Conservation (phyloP, 768 basidiomycete genomes). For the Vishniacozyma victoriae region DNA sequence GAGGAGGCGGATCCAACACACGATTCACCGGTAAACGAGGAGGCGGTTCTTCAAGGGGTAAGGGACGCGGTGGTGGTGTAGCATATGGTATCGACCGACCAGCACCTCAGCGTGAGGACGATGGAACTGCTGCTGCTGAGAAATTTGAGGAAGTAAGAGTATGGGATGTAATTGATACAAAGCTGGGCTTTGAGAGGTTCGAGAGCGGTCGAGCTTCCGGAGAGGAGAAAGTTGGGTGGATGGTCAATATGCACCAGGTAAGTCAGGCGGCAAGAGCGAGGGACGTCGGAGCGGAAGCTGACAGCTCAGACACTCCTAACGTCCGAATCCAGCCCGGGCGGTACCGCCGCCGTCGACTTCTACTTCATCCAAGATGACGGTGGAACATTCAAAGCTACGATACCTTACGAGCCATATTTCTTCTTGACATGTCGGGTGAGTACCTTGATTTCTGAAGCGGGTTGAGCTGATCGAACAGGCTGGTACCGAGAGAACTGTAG, state of each 20-base stretch:
- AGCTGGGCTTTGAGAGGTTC: constrained; percentile 75
- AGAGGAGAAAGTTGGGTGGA: constrained; percentile 73
- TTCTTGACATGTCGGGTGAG: constrained; percentile 82
- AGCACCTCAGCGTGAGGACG: constrained; percentile 70
- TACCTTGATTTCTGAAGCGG: background rate
- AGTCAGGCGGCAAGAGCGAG: constrained; percentile 40
- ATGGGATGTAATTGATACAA: constrained; percentile 85
- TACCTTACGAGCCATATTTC: constrained; percentile 92
- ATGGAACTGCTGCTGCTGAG: constrained; percentile 79
- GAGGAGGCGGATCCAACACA: constrained; percentile 43
- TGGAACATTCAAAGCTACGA: constrained; percentile 88
- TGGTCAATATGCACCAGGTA: constrained; percentile 98
- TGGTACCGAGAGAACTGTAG: constrained; percentile 80
- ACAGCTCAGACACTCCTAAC: constrained; percentile 68
- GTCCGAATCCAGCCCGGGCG: constrained; percentile 75
- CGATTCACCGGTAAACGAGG: constrained; percentile 39
- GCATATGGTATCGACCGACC: constrained; percentile 48
- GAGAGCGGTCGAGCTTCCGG: constrained; percentile 60
- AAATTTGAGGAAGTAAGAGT: constrained; percentile 71
- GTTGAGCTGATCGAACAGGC: constrained; percentile 51
- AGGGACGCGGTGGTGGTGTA: constrained; percentile 34
- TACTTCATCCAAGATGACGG: constrained; percentile 98
- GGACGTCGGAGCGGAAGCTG: background rate
- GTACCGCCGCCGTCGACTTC: constrained; percentile 85
- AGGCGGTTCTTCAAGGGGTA: constrained; percentile 50